phyloP scores from a whole-genome alignment of 345 rosid species.

The Salix dunnii region DNA sequence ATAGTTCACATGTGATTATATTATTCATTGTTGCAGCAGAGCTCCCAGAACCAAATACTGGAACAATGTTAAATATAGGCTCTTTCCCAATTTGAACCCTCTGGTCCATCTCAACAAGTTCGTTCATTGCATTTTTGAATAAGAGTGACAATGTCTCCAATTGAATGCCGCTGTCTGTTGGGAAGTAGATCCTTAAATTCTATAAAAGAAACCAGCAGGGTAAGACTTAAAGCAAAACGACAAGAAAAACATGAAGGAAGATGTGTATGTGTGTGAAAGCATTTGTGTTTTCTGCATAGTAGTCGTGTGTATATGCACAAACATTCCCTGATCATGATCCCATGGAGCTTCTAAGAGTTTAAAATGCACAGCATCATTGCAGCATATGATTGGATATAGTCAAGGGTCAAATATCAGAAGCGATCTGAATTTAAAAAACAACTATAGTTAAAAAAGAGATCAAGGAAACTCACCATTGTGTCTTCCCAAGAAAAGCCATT shows the following conservation, averaged over 20 bases:
- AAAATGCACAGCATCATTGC: background rate
- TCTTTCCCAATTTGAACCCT: constrained; percentile 26
- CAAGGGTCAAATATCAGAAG: background rate
- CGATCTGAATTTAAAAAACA: background rate
- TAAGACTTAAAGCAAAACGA: background rate
- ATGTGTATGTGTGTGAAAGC: background rate
- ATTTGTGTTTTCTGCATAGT: background rate
- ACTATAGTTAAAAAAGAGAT: background rate
- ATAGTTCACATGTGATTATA: constrained; percentile 64
- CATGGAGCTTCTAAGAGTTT: background rate
- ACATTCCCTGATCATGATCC: background rate
- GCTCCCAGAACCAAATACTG: constrained; percentile 61
- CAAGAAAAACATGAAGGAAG: background rate
- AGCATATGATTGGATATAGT: background rate
- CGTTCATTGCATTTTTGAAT: constrained; percentile 40
- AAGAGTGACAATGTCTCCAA: constrained; percentile 34
- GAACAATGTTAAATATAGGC: constrained; percentile 56
- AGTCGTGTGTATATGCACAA: background rate
- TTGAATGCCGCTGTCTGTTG: constrained; percentile 41
- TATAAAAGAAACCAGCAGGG: constrained; percentile 11
- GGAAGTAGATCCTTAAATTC: constrained; percentile 65
- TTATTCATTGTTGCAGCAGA: constrained; percentile 52
- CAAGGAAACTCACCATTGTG: constrained; percentile 45
- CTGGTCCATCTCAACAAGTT: constrained; percentile 41
- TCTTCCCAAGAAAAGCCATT: constrained; percentile 69